phyloP scores from a whole-genome alignment of 305 asterid genomes.

The Rubia peregrina region DNA sequence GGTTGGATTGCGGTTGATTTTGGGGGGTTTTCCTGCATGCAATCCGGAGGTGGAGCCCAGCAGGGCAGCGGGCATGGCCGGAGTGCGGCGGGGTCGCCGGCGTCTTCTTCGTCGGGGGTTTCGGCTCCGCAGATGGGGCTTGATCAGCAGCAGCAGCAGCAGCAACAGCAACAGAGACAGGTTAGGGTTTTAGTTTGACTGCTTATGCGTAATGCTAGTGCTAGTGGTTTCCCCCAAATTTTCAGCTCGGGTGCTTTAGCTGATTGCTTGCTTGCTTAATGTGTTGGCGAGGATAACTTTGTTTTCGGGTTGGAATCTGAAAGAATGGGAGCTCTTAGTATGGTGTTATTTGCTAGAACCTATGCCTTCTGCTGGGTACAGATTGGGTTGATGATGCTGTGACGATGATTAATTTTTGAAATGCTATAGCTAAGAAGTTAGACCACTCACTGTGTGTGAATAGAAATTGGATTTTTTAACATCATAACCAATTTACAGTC shows the following conservation, averaged over 20 bases:
- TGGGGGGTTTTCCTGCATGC: slow-evolving; percentile 46
- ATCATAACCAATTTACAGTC: background rate
- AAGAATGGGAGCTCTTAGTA: background rate
- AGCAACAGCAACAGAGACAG: slow-evolving; percentile 66
- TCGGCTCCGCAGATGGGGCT: slow-evolving; percentile 56
- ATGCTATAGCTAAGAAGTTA: background rate
- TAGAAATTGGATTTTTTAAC: background rate
- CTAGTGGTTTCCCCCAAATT: background rate
- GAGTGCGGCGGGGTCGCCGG: slow-evolving; percentile 69
- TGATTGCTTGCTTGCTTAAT: background rate
- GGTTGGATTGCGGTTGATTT: slow-evolving; percentile 11
- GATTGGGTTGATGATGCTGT: background rate
- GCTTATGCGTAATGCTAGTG: background rate
- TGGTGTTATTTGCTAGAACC: too few relatives aligned
- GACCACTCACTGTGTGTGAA: background rate
- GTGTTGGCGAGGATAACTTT: background rate
- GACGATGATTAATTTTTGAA: background rate
- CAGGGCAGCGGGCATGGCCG: slow-evolving; percentile 84
- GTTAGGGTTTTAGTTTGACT: slow-evolving; percentile 31
- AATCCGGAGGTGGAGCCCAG: slow-evolving; percentile 85
- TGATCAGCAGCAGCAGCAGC: slow-evolving; percentile 78
- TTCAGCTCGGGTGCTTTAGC: background rate
- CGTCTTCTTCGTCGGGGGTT: slow-evolving; percentile 77
- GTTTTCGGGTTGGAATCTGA: background rate
- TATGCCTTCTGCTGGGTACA: too few relatives aligned